Evolutionary conservation across 371 early-diverging fungal species (phyloP).

Genomic region (Mycotypha africana): DNA sequence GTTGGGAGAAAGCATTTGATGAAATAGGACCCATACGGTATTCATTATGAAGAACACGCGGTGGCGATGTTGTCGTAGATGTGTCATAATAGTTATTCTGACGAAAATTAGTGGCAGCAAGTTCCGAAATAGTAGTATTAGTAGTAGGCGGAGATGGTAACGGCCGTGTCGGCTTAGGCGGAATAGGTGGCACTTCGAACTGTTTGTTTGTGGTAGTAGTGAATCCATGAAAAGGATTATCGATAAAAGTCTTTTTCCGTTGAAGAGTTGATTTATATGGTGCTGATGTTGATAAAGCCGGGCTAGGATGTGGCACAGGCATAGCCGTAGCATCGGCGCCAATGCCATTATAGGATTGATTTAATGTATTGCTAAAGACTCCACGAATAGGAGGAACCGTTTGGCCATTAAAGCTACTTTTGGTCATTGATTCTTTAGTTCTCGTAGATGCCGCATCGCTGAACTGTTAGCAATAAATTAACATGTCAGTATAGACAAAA

Average conservation of each 20-base stretch:
- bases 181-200: slow-evolving; percentile 20
- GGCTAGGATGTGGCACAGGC: slow-evolving; percentile 5
- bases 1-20: slow-evolving; percentile 34
- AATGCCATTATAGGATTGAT: slow-evolving; percentile 6
- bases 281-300: slow-evolving; percentile 3
- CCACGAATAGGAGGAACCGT: slow-evolving; percentile 13
- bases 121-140: background rate
- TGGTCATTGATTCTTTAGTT: slow-evolving; percentile 9
- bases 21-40: slow-evolving; percentile 20
- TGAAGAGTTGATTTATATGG: slow-evolving; percentile 5
- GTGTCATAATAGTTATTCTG: no score
- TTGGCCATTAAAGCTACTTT: background rate
- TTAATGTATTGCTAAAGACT: slow-evolving; percentile 7
- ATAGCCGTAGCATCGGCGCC: slow-evolving; percentile 9
- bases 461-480: background rate
- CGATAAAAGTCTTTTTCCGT: slow-evolving; percentile 49
- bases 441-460: background rate
- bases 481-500: background rate
- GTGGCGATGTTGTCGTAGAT: no score
- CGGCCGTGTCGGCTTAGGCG: slow-evolving; percentile 8
- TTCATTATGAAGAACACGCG: slow-evolving; percentile 5
- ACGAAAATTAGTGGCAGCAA: no score
- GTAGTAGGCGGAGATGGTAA: slow-evolving; percentile 1
- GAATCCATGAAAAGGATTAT: slow-evolving; percentile 58
- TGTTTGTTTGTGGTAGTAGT: slow-evolving; percentile 28